These are phyloP conservation scores for Crithidia sp. DNA, from an alignment of 208 protist species.

Conservation along the genomic window DNA sequence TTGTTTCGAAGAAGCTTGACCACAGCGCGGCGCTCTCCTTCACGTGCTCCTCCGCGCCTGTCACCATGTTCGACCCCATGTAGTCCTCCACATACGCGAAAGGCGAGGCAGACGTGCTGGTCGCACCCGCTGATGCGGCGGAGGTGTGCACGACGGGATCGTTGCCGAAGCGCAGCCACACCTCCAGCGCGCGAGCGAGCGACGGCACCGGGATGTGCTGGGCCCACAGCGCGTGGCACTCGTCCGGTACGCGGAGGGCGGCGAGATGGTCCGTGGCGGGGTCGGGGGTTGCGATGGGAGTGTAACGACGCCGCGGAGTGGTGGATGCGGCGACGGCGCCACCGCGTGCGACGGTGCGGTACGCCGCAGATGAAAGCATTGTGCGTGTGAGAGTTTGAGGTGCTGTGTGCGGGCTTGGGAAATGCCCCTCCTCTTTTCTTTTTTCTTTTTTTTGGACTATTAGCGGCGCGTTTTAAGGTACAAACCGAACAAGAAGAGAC, in stretches of 20 bases:
- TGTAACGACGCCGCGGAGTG: conserved; percentile 55
- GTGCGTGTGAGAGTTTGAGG: background rate
- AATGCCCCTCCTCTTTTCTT: background rate
- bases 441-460: background rate
- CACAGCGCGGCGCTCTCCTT: conserved; percentile 76
- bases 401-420: too few species aligned
- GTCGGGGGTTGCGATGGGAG: conserved; percentile 73
- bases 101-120: conserved; percentile 44
- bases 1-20: conserved; percentile 55
- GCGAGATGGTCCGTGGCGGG: conserved; percentile 48
- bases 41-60: conserved; percentile 42
- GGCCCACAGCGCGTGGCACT: conserved; percentile 67
- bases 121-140: conserved; percentile 7
- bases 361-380: conserved; percentile 11
- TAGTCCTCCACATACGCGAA: conserved; percentile 88
- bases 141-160: conserved; percentile 83
- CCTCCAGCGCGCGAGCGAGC: conserved; percentile 42
- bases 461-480: too few species aligned
- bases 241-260: conserved; percentile 52
- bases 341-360: background rate
- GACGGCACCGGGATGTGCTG: conserved; percentile 45
- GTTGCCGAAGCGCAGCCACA: conserved; percentile 90
- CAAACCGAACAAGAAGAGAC: too few species aligned
- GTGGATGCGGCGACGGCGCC: background rate
- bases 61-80: conserved; percentile 85